Base-by-base conservation (phyloP, 2,329 filamentous ascomycete genomes). In the Chrysosporium keratinophilum region DNA sequence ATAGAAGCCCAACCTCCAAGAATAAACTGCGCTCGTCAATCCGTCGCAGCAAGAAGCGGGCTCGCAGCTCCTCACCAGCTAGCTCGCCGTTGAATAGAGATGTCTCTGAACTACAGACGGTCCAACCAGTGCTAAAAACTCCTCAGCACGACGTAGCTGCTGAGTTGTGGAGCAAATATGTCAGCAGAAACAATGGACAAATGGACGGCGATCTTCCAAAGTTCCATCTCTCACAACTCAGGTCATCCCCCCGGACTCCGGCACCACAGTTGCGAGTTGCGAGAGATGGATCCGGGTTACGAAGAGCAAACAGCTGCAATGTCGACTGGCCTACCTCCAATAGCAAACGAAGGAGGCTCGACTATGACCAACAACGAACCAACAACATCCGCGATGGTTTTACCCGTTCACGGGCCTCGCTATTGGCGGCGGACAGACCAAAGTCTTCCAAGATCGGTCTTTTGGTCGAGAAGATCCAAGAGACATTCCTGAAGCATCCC, bases 81-180 rank as follows among this genome's bases (percentile, higher is more conserved):
- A 83, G 82, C 4, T 89, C 86, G 1, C 85, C 87, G 1, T 76
- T 78, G 34, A 68, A 68, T 34, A 68, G 67, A 46, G 67, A 69
- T 51, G 66, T 69, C 54, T 58, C 76, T 57, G 80, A 85, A 60
- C 69, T 83, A 39, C 77, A 80, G 62, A 75, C 76, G 58, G 69
- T 84, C 41, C 77, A 78, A 39, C 74, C 77, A 52, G 74, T 79
- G 0, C 68, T 87, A 42, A 82, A 78, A 59, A 85, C 84, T 1
- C 83, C 83, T 11, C 80, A 82, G 58, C 78, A 82, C 33, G 85
- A 90, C 62, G 84, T 87, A 37, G 85, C 84, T 1, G 69, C 84
- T 33, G 85, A 90, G 58, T 69, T 90, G 1, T 91, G 87, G 87
- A 86, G 85, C 61, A 81, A 84, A 50, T 88, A 87, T 64, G 79